Base-by-base conservation (phyloP, 371 early-diverging fungal species). In the Mucor racemosus region DNA sequence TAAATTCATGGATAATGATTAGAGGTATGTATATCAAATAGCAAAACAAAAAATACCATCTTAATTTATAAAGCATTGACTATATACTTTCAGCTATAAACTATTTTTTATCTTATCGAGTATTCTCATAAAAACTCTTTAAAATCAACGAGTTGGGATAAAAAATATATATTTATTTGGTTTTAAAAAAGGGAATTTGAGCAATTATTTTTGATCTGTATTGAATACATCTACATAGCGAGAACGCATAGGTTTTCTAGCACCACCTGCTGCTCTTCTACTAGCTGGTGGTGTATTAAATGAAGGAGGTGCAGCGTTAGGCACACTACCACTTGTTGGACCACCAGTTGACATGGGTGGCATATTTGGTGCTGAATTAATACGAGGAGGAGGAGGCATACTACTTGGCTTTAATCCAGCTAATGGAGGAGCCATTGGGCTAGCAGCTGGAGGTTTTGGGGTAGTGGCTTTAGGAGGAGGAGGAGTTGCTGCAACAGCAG, bases 211-310 rank as follows among this genome's bases (percentile, higher is more conserved):
- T 33, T 44, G 60, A 14, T 66, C 46, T 56, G 72, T 70, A 60
- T 80, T 82, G 41, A 82, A 69, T 54, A 82, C 83, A 74, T 82
- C 83, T 58, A 82, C 79, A 68, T 82, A 82, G 31, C 83, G 78
- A 36, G 78, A 74, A 7, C 83, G 78, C 80, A 78, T 78, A 8
- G 80, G 71, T 46, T 82, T 82, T 61, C 72, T 73, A 35, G 69
- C 68, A 44, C 73, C 72, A 40, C 68, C 66, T 40, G 72, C 65
- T 62, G 71, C 70, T 69, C 74, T 67, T 17, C 60, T 55, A 58
- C 57, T 55, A 11, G 75, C 65, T 31, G 78, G 81, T 7, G 78
- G 76, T 3, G 71, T 72, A 33, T 50, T 74, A 57, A 68, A 71
- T n/a, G 64, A 11, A 5, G 73, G 69, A 14, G 60, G 56, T 5